A percentile compares a stretch with the other conserved stretches of the same genome.
phyloP scores from a whole-genome alignment of 495 filamentous ascomycete species.

The Aspergillus sclerotioniger region DNA sequence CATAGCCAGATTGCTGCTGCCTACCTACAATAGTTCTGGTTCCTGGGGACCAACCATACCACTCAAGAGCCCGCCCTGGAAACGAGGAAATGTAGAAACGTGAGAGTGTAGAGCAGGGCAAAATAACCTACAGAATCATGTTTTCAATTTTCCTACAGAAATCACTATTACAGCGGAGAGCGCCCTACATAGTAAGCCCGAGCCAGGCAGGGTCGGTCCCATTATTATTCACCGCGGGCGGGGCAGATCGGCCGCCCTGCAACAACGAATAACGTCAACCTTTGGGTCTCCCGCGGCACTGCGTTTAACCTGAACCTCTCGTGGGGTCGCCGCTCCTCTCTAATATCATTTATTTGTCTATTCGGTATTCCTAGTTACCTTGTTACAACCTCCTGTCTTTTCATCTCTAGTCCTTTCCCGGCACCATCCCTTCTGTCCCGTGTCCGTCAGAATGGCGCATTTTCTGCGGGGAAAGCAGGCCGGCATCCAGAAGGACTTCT shows the following conservation, averaged over 20 bases:
- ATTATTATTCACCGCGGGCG: slow-evolving; percentile 5
- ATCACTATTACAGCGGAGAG: not conserved
- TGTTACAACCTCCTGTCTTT: slow-evolving; percentile 16
- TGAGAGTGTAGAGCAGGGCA: no score
- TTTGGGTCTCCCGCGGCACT: not conserved
- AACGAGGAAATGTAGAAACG: no score
- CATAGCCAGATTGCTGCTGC: slow-evolving; percentile 3
- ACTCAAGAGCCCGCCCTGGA: not conserved
- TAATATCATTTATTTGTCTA: slow-evolving; percentile 23
- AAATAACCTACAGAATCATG: no score
- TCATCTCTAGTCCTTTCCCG: slow-evolving; percentile 12
- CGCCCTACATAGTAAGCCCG: not conserved
- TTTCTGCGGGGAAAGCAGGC: slow-evolving; percentile 91
- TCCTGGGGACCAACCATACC: not conserved
- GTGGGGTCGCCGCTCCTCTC: slow-evolving; percentile 24
- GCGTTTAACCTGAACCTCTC: not conserved
- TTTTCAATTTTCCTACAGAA: not conserved
- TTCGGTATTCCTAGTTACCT: slow-evolving; percentile 19
- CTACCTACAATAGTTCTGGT: slow-evolving; percentile 1
- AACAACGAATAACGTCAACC: slow-evolving; percentile 1
- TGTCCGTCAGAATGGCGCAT: slow-evolving; percentile 60
- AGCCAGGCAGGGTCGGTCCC: not conserved
- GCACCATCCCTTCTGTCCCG: slow-evolving; percentile 1
- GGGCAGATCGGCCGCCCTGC: slow-evolving; percentile 15
- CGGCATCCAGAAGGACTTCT: slow-evolving; percentile 87